Evolutionary conservation across 345 rosid genomes (phyloP), one percentile per base, ranked within the genome.

Genomic region (Populus simonii): DNA sequence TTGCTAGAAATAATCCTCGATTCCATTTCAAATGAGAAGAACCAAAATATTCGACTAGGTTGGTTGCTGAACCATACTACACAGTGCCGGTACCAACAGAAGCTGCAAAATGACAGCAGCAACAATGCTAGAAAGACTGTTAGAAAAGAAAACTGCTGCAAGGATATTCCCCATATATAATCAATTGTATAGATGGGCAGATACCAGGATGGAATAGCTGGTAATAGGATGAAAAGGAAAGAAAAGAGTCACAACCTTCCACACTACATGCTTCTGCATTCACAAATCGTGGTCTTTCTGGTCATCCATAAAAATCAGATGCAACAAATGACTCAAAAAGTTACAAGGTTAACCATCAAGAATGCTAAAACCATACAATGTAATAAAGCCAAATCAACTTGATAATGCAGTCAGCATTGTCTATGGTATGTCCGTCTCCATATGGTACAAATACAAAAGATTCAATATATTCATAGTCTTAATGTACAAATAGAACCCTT

Each of bases 401-500:
- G 45, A 41, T 41, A 41, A 41, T 10, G 36, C 39, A 25, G n/a
- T 57, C 78, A 71, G 47, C 33, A 62, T 25, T n/a, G 49, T 65
- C 27, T 68, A 57, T 29, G 23, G 25, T 47, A 53, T 75, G 43
- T 38, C 68, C 72, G 66, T 15, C 49, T 49, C 25, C 29, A 77
- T 12, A 68, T 38, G 62, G 39, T 36, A 77, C 20, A n/a, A 36
- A 9, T 62, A 71, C 65, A 76, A 62, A 43, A 70, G 49, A 53
- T 75, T 18, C 38, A 69, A 18, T 68, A 7, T 35, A 63, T 74
- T 73, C 36, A 59, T 20, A 75, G 66, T 49, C 51, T 67, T 71
- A 35, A 59, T 29, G 55, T 61, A 80, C 68, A 79, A 41, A 73
- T 63, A 68, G 18, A 71, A 47, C 65, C 75, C 72, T 68, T 33